Base-by-base conservation (phyloP, 805 yeast genomes). In the Ogataea corticis region DNA sequence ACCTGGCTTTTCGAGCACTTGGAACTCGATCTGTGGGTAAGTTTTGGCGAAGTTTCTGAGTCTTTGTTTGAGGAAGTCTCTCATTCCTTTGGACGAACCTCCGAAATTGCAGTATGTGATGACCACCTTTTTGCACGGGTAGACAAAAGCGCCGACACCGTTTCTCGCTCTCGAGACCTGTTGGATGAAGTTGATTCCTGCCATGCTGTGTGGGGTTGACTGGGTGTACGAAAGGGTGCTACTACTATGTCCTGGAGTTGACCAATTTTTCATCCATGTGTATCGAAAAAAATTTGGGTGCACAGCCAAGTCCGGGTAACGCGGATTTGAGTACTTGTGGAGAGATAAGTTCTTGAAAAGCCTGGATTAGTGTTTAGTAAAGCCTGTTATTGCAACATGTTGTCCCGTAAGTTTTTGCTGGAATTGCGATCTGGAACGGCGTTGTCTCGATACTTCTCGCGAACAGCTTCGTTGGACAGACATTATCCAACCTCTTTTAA, bases 91-190 rank as follows among this genome's bases (percentile, higher is more conserved):
- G 1, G 98, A 91, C 2, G 96, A 85, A 17, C 97, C 98, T 34
- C 97, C 98, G 84, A 95, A 85, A 73, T 94, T 90, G 71, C 97
- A 90, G 69, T 83, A 94, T 49, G 87, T 85, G 37, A 94, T 65
- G 1, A 84, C 76, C 42, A 94, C 76, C 59, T 78, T 80, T 56
- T 78, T 80, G 70, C 98, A 90, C 32, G 91, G 89, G 18, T 73
- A 70, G 7, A 87, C 75, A 60, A 76, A 87, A 0, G 91, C 80
- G 3, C 90, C 89, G 16, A 85, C 70, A 42, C 96, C 95, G 57
- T 87, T 87, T 54, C 88, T 79, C 19, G 87, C 80, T 33, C 75
- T 66, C 13, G 94, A 79, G 1, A 73, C 65, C 56, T 75, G 81
- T 25, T 76, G 68, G 31, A 85, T 68, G 38, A 85, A 82, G 66